Percentiles rank a stretch among this genome's conserved stretches.
phyloP scores from a whole-genome alignment of 1,139 yeast species.

The Nadsonia commutata region DNA sequence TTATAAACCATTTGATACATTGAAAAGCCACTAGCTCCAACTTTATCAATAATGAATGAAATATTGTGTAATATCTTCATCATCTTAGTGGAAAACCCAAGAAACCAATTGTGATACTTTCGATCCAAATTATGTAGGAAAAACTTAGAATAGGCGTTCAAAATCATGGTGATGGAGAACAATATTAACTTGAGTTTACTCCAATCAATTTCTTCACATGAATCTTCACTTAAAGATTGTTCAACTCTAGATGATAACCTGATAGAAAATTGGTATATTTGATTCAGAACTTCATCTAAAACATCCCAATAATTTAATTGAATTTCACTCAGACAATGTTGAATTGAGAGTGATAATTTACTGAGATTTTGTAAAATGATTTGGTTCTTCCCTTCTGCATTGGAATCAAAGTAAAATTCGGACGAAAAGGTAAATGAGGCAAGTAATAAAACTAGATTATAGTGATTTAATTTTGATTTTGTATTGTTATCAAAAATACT shows the following conservation, averaged over 20 bases:
- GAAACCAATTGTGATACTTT: background rate
- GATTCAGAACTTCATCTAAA: background rate
- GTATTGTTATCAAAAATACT: background rate
- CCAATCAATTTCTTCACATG: background rate
- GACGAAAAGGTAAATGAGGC: background rate
- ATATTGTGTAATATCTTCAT: slow-evolving; percentile 33
- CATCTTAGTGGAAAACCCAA: slow-evolving; percentile 23
- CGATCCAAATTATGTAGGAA: background rate
- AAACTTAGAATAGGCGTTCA: background rate
- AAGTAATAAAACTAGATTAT: background rate
- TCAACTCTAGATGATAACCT: background rate
- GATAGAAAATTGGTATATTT: background rate
- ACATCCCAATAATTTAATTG: background rate
- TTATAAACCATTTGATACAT: slow-evolving; percentile 45
- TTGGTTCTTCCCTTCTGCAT: background rate
- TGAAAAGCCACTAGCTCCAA: slow-evolving; percentile 63
- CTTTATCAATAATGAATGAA: slow-evolving; percentile 37
- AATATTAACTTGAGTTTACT: background rate
- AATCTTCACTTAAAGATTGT: background rate
- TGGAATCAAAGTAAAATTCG: background rate
- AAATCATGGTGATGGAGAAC: background rate
- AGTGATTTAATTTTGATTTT: background rate
- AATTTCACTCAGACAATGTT: background rate
- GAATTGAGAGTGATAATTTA: background rate
- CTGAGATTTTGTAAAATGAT: background rate